Base-by-base conservation (phyloP, 2,329 filamentous ascomycete genomes). In the Ilyonectria destructans region DNA sequence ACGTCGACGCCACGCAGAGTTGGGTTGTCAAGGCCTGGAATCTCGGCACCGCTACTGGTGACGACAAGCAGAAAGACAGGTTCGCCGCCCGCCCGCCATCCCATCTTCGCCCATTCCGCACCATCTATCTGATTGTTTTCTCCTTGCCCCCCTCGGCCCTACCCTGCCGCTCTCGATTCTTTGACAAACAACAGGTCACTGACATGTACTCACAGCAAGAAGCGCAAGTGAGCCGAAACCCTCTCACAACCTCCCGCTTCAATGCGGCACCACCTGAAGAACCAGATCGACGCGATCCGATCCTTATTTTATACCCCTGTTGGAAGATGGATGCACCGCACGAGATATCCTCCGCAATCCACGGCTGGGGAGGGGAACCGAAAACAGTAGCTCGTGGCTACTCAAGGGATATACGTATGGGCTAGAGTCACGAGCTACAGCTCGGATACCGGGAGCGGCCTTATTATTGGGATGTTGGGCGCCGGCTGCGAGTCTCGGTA, bases 1-100 rank as follows among this genome's bases (percentile, higher is more conserved):
- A 94, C 78, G 89, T 93, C 75, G 93, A 95, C 74, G 86, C 85
- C 75, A 94, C 92, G 19, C 93, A 95, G 83, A 89, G 86, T 71
- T 89, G 86, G 81, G 81, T 91, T 60, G 89, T 91, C 65, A 91
- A 90, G 81, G 89, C 89, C 1, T 92, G 89, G 89, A 90, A 91
- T 74, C 76, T 90, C 64, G 84, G 84, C 70, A 82, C 81, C 33
- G 54, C 71, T 3, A 65, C 58, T n/a, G 65, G 69, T 37, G 52
- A 72, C 37, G 68, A 71, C 9, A 71, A 74, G 45, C 35, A 66
- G 29, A 67, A 69, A 37, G 65, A 63, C 26, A 58, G 67, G 59
- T 68, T 33, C 15, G 65, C 21, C 17, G 17, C 33, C 40, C 15
- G 3, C 37, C 8, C 26, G 5, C 21, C 19, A 9, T 17, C 21